Base-by-base conservation (phyloP, 441 rosid genomes). In the Bocquillonia castaneifolia region DNA sequence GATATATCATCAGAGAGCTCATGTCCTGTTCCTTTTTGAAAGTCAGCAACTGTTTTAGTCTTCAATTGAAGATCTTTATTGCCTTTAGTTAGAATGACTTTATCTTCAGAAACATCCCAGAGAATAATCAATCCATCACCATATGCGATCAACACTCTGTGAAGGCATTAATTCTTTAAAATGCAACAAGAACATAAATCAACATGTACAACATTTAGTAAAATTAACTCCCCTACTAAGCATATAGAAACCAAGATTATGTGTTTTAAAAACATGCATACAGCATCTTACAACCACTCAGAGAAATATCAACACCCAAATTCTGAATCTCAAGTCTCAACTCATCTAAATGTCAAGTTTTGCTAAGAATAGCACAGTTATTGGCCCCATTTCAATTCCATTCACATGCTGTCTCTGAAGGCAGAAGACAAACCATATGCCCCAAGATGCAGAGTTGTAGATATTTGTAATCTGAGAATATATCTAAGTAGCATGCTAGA, bases 131-230 rank as follows among this genome's bases (percentile, higher is more conserved):
- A 73, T 50, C 90, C 92, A 73, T 74, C 75, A 74, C 79, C 81
- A 68, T 75, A 87, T 72, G 88, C 92, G 74, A 90, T 79, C 85
- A 92, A 80, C 78, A 92, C 59, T 72, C 98, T 92, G 85, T 76
- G 77, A 75, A 79, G 74, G 52, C 52, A 71, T 31, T 53, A 26
- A 44, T 29, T 68, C 39, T 66, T 75, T 70, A 28, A 68, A 68
- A 59, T 52, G 71, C 26, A 64, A 68, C 67, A 53, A 66, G 31
- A 68, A 59, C 40, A 59, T 50, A 57, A 66, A 64, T 48, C 40
- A 52, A 59, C 29, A 47, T 2, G 20, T 15, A 7, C 57, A 34
- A 22, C 53, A 32, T 28, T 25, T 26, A 28, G 9, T 2, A 26
- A 32, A 51, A 12, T 0, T 9, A 53, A n/a, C 29, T 39, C 39